These are phyloP conservation scores for Chaetomium cochliodes DNA, from an alignment of 495 filamentous ascomycete species.

Conservation along the genomic window DNA sequence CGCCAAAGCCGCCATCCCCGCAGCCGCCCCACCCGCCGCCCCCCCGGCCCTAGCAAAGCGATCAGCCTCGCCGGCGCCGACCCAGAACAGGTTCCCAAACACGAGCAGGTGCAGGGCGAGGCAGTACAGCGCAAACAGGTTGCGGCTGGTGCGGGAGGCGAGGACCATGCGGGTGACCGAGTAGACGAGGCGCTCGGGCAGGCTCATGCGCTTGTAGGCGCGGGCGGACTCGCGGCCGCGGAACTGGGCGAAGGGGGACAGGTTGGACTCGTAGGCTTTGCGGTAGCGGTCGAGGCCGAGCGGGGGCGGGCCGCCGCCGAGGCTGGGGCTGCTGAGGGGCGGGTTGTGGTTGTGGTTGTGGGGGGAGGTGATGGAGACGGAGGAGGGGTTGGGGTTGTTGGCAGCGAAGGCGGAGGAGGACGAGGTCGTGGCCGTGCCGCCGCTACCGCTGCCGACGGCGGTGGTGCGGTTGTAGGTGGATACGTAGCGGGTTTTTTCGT, in stretches of 20 bases:
- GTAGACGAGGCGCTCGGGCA: slow-evolving; percentile 87
- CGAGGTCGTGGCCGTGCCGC: slow-evolving; percentile 51
- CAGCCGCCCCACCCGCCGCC: no score
- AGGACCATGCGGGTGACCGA: slow-evolving; percentile 87
- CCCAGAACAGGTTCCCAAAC: slow-evolving; percentile 77
- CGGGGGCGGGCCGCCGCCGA: slow-evolving; percentile 51
- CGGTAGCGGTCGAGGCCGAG: slow-evolving; percentile 78
- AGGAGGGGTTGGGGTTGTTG: slow-evolving; percentile 73
- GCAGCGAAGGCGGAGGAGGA: slow-evolving; percentile 70
- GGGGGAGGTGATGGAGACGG: slow-evolving; percentile 50
- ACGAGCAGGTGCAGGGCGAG: slow-evolving; percentile 83
- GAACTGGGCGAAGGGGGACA: slow-evolving; percentile 94
- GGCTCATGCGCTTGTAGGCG: slow-evolving; percentile 91
- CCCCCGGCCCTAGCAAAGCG: slow-evolving; percentile 29
- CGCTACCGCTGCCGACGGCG: slow-evolving; percentile 26
- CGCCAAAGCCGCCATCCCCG: slow-evolving; percentile 28
- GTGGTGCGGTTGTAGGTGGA: slow-evolving; percentile 75
- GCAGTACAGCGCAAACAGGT: slow-evolving; percentile 94
- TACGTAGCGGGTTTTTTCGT: slow-evolving; percentile 96
- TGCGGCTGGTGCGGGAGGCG: slow-evolving; percentile 84
- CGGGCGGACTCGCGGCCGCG: slow-evolving; percentile 84
- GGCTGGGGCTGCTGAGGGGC: slow-evolving; percentile 18
- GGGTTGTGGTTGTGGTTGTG: no score
- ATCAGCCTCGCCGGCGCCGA: slow-evolving; percentile 57
- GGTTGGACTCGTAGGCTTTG: slow-evolving; percentile 88